phyloP scores from a whole-genome alignment of 2,329 filamentous ascomycete species.

The Ophiostoma sp. region DNA sequence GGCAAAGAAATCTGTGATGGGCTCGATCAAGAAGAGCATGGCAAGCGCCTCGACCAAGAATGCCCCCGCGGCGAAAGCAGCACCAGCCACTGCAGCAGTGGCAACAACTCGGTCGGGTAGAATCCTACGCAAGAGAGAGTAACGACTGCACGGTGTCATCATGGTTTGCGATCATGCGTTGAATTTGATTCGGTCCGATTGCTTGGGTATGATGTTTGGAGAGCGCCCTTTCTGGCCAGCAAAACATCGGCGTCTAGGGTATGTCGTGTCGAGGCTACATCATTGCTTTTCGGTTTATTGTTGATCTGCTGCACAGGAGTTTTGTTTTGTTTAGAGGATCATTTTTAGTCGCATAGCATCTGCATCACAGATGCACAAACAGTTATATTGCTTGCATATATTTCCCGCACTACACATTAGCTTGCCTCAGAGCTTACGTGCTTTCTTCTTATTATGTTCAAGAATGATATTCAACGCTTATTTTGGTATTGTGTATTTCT shows the following conservation, averaged over 20 bases:
- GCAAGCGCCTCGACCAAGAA: slow-evolving; percentile 47
- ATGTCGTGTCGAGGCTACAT: not conserved
- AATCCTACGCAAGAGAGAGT: slow-evolving; percentile 51
- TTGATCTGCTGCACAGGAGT: not conserved
- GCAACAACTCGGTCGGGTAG: slow-evolving; percentile 42
- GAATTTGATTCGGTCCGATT: not conserved
- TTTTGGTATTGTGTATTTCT: slow-evolving; percentile 6
- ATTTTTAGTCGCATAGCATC: not conserved
- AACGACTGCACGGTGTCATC: slow-evolving; percentile 21
- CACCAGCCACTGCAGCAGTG: slow-evolving; percentile 28
- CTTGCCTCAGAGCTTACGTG: not conserved
- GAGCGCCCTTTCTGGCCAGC: not conserved
- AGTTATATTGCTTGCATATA: not conserved
- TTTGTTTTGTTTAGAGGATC: not conserved
- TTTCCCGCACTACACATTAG: not conserved
- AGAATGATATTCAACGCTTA: slow-evolving; percentile 9
- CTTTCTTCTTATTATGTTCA: not conserved
- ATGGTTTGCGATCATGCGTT: not conserved
- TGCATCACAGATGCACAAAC: not conserved
- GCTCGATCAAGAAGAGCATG: slow-evolving; percentile 49
- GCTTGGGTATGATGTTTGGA: no score
- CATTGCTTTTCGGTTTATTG: not conserved
- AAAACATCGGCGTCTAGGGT: not conserved
- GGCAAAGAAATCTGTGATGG: slow-evolving; percentile 51
- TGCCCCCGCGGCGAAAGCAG: slow-evolving; percentile 37